These are phyloP conservation scores for Coemansia sp. DNA, from an alignment of 192 early-diverging fungal genomes.

Conservation along the genomic window DNA sequence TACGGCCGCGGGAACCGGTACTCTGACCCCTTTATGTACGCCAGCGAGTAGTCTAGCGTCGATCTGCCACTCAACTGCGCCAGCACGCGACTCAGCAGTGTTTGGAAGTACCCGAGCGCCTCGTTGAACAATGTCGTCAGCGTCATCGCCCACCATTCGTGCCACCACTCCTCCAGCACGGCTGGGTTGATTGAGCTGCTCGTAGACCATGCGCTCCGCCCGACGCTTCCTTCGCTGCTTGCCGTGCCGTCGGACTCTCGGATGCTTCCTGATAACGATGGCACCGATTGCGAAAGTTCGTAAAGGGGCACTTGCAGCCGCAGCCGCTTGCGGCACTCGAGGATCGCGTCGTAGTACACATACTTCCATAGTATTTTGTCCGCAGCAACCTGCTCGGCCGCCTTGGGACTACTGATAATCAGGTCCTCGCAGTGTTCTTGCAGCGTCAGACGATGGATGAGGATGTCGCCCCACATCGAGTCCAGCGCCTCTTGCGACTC, in stretches of 20 bases:
- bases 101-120: constrained; percentile 44
- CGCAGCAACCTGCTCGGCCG: constrained; percentile 19
- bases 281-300: constrained; percentile 28
- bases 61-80: constrained; percentile 7
- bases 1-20: constrained; percentile 12
- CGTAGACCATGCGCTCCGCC: constrained; percentile 12
- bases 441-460: constrained; percentile 33
- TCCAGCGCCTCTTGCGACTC: constrained; percentile 26
- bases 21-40: not conserved
- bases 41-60: constrained; percentile 14
- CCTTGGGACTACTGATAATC: constrained; percentile 16
- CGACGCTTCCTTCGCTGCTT: constrained; percentile 24
- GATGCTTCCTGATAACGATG: constrained; percentile 30
- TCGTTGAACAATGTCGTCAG: constrained; percentile 43
- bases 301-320: constrained; percentile 29
- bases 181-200: constrained; percentile 11
- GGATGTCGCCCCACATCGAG: constrained; percentile 40
- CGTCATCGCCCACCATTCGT: constrained; percentile 43
- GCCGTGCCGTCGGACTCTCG: constrained; percentile 13
- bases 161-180: constrained; percentile 31
- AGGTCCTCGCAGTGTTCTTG: constrained; percentile 43
- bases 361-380: constrained; percentile 40
- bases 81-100: constrained; percentile 16
- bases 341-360: constrained; percentile 45
- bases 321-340: constrained; percentile 49